Percentiles rank a stretch among this genome's conserved stretches.
Conservation (phyloP, 352 stramenopile species). For the Phytopythium aichiense region DNA sequence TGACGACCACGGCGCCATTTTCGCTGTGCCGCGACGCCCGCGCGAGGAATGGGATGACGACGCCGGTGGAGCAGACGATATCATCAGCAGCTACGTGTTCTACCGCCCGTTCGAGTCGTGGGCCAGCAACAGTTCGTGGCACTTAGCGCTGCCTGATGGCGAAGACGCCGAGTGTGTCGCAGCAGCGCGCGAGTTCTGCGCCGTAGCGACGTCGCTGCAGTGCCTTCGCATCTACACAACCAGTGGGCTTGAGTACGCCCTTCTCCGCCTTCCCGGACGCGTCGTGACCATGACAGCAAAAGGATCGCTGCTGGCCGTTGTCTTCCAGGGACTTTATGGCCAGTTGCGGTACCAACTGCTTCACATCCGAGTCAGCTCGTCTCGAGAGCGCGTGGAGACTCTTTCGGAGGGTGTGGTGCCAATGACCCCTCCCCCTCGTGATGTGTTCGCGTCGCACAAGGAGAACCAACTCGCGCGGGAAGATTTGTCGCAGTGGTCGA, state of each 20-base stretch:
- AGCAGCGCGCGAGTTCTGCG: conserved; percentile 58
- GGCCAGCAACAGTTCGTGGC: conserved; percentile 78
- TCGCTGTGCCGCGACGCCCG: conserved; percentile 55
- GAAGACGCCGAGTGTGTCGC: conserved; percentile 77
- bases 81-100: conserved; percentile 72
- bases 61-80: conserved; percentile 26
- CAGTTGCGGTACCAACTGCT: conserved; percentile 55
- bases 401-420: conserved; percentile 49
- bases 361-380: conserved; percentile 32
- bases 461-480: conserved; percentile 45
- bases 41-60: conserved; percentile 65
- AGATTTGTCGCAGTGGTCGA: conserved; percentile 48
- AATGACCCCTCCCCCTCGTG: conserved; percentile 45
- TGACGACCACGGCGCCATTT: conserved; percentile 70
- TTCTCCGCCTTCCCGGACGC: conserved; percentile 56
- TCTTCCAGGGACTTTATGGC: conserved; percentile 51
- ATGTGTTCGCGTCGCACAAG: conserved; percentile 71
- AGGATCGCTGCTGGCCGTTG: conserved; percentile 50
- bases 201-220: conserved; percentile 67
- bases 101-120: conserved; percentile 85
- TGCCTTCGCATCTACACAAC: conserved; percentile 71
- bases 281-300: conserved; percentile 72
- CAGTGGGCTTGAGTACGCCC: conserved; percentile 56
- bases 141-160: conserved; percentile 53
- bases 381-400: conserved; percentile 37